These are phyloP conservation scores for Inga oerstediana DNA, from an alignment of 306 rosid genomes.

Conservation along the genomic window DNA sequence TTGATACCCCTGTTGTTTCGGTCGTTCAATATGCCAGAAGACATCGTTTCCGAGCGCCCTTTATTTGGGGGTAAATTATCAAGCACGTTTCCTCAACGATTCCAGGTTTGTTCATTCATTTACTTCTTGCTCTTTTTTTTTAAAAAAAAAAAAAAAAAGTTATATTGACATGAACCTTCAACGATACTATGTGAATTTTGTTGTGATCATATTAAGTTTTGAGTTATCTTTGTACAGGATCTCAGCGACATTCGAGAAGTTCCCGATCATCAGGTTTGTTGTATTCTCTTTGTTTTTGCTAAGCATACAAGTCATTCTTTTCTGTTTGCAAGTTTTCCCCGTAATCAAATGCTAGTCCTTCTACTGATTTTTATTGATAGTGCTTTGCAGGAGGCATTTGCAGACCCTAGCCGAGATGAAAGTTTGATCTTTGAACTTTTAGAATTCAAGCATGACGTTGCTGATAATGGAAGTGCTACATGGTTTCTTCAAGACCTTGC, in stretches of 20 bases:
- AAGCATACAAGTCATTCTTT: background rate
- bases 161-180: background rate
- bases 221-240: conserved; percentile 52
- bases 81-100: conserved; percentile 67
- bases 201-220: conserved; percentile 21
- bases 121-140: too few species aligned
- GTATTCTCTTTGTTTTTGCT: background rate
- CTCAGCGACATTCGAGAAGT: conserved; percentile 79
- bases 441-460: conserved; percentile 69
- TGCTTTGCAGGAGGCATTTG: conserved; percentile 66
- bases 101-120: conserved; percentile 55
- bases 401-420: conserved; percentile 75
- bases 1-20: background rate
- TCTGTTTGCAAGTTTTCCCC: background rate
- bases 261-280: conserved; percentile 83
- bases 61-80: conserved; percentile 73
- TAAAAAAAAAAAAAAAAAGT: too few species aligned
- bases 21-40: conserved; percentile 52
- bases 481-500: conserved; percentile 98
- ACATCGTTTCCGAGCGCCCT: conserved; percentile 45
- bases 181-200: background rate
- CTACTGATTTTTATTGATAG: conserved; percentile 9
- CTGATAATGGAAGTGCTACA: conserved; percentile 74
- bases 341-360: conserved; percentile 2
- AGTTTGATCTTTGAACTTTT: conserved; percentile 86